Evolutionary conservation across 495 filamentous ascomycete species (phyloP).

Genomic region (Tuber magnatum): DNA sequence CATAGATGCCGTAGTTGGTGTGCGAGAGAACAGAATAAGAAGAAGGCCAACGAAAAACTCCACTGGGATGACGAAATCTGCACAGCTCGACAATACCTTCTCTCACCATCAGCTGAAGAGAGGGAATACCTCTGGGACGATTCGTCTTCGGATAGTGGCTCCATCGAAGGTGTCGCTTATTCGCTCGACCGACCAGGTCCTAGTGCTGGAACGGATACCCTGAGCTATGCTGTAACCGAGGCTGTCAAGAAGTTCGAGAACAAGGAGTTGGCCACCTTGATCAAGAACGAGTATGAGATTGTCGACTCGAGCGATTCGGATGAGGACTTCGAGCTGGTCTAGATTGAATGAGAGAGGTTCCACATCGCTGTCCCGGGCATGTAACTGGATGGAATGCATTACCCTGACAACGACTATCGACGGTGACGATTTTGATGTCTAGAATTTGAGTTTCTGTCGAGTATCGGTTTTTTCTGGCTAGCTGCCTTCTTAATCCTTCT

Average conservation of each 20-base stretch:
- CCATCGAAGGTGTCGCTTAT: conserved; percentile 30
- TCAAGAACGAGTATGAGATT: conserved; percentile 39
- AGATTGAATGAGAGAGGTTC: neutral
- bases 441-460: neutral
- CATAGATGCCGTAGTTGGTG: conserved; percentile 13
- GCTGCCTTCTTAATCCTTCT: neutral
- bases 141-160: conserved; percentile 29
- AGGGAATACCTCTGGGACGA: conserved; percentile 31
- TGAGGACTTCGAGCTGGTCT: conserved; percentile 37
- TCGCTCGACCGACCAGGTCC: conserved; percentile 32
- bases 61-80: conserved; percentile 29
- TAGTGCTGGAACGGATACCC: conserved; percentile 22
- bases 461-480: neutral
- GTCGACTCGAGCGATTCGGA: conserved; percentile 34
- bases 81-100: conserved; percentile 18
- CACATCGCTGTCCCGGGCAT: neutral
- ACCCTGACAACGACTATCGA: neutral
- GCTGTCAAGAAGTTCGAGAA: conserved; percentile 40
- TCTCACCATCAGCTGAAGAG: conserved; percentile 23
- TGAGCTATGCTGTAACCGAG: conserved; percentile 35
- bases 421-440: conserved; percentile 3
- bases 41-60: conserved; percentile 21
- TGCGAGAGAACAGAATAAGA: conserved; percentile 20
- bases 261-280: conserved; percentile 36
- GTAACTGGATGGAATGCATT: neutral